phyloP scores from a whole-genome alignment of 306 rosid species.

The Glycine latifolia region DNA sequence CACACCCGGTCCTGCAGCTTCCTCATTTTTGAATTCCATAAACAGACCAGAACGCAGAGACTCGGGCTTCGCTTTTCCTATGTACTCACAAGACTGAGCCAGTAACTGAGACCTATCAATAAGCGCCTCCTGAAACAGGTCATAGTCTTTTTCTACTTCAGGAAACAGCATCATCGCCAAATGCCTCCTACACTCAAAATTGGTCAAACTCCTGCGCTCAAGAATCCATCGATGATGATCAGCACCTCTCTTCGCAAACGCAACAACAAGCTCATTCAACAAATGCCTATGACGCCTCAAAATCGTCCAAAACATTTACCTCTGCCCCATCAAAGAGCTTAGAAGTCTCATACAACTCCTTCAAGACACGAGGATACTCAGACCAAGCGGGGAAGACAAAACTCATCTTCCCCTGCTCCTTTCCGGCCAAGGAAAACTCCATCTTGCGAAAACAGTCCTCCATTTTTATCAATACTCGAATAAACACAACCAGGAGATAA shows the following conservation, averaged over 20 bases:
- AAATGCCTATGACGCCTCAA: conserved; percentile 38
- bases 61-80: conserved; percentile 56
- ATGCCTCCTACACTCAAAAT: conserved; percentile 80
- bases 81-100: conserved; percentile 77
- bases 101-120: conserved; percentile 79
- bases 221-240: conserved; percentile 76
- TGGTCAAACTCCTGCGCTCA: conserved; percentile 58
- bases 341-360: conserved; percentile 63
- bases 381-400: conserved; percentile 49
- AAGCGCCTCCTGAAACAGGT: conserved; percentile 75
- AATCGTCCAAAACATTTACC: conserved; percentile 58
- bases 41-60: conserved; percentile 66
- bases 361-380: conserved; percentile 65
- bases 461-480: conserved; percentile 60
- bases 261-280: conserved; percentile 56
- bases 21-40: conserved; percentile 83
- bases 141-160: conserved; percentile 63
- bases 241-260: conserved; percentile 54
- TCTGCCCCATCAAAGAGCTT: conserved; percentile 62
- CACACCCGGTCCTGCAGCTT: conserved; percentile 92
- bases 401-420: conserved; percentile 34
- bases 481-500: conserved; percentile 35
- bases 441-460: conserved; percentile 57
- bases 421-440: conserved; percentile 55
- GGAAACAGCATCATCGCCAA: conserved; percentile 78